Percentiles rank a stretch among this genome's conserved stretches.
Evolutionary conservation across 257 asterid genomes (phyloP).

Genomic region (Hygrophila difformis): DNA sequence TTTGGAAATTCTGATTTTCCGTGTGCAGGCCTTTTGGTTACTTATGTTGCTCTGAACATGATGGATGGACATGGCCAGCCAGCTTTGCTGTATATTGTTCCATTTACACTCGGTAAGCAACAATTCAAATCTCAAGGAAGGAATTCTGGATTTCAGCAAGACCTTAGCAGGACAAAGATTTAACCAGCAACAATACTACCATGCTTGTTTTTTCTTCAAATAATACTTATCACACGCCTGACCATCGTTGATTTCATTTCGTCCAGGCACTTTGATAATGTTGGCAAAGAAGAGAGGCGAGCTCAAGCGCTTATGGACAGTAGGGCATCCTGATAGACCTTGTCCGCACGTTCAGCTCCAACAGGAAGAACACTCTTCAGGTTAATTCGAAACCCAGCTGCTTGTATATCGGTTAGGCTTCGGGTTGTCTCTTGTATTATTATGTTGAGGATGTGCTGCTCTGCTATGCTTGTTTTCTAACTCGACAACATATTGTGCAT

Average conservation of each 20-base stretch:
- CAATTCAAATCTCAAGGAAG: neutral
- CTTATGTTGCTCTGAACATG: constrained; percentile 76
- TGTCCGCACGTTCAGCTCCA: constrained; percentile 65
- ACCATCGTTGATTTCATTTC: too few species aligned
- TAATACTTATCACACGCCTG: too few species aligned
- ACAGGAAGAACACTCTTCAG: constrained; percentile 10
- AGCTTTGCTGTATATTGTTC: constrained; percentile 84
- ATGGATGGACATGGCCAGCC: constrained; percentile 98
- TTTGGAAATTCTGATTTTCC: neutral
- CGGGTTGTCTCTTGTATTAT: neutral
- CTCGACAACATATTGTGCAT: neutral
- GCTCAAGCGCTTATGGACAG: constrained; percentile 52
- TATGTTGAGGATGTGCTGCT: constrained; percentile 2
- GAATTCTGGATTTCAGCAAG: too few species aligned
- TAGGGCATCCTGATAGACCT: constrained; percentile 60
- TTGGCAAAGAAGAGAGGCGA: constrained; percentile 65
- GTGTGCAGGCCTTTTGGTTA: constrained; percentile 61
- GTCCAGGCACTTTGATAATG: constrained; percentile 64
- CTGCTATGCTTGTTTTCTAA: constrained; percentile 1
- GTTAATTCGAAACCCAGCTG: neutral
- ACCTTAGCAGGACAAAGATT: too few species aligned
- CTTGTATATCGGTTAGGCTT: neutral
- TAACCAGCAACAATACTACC: too few species aligned
- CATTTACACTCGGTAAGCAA: constrained; percentile 67
- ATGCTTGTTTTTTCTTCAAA: too few species aligned